Evolutionary conservation across 2,329 filamentous ascomycete species (phyloP), one percentile per base, ranked within the genome.

Genomic region (Talaromyces albobiverticillius): DNA sequence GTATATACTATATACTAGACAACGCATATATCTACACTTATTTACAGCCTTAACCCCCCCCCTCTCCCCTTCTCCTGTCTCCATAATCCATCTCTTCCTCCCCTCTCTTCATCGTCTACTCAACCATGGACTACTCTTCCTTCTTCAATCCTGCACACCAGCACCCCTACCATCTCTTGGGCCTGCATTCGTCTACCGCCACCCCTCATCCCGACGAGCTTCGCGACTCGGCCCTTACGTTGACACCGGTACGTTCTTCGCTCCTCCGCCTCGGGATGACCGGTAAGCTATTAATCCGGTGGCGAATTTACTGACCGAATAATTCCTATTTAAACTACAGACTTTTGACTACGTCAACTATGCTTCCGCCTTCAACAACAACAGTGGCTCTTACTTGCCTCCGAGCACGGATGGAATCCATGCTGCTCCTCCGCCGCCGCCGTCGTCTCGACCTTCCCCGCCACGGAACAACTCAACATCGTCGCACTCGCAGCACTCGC

Each of bases 41-140:
- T n/a, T n/a, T n/a, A n/a, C n/a, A n/a, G n/a, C n/a, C n/a, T n/a
- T n/a, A n/a, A n/a, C n/a, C n/a, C n/a, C n/a, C n/a, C 18, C 22
- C 11, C 11, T 48, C 31, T 20, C 10, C 18, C 13, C 46, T 38
- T 61, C n/a, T n/a, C n/a, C n/a, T n/a, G n/a, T n/a, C n/a, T n/a
- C 63, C 46, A 29, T 11, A 29, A 48, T 36, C 26, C 3, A 11
- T 48, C 31, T 23, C 31, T n/a, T 16, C 13, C 46, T 36, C n/a
- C 29, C n/a, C 41, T 25, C 9, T 29, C 31, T 13, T 36, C 10
- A 11, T 31, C 18, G 26, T 18, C 43, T n/a, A 1, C 34, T n/a
- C 32, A 14, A n/a, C 22, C n/a, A 84, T 85, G 81, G 80, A 84
- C 61, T 84, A 82, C 67, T 73, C 26, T 10, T 29, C 76, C 51